phyloP scores from a whole-genome alignment of 2,329 filamentous ascomycete species.

The Colletotrichum orbiculare region DNA sequence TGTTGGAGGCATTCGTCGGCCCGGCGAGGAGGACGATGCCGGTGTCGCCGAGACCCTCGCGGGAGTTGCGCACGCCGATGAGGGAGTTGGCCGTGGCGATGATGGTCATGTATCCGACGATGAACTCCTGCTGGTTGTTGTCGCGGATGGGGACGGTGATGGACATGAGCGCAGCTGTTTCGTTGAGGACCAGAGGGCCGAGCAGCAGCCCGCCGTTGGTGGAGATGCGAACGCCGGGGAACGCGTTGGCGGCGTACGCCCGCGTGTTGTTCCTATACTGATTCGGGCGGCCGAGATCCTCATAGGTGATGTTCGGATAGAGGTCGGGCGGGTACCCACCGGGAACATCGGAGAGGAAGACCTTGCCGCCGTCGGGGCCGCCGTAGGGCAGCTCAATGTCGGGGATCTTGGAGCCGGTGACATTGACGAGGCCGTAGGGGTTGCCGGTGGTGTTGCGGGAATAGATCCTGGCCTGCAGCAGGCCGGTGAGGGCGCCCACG shows the following conservation, averaged over 20 bases:
- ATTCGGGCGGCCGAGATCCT: slow-evolving; percentile 55
- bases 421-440: slow-evolving; percentile 68
- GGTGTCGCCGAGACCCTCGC: slow-evolving; percentile 76
- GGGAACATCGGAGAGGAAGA: slow-evolving; percentile 70
- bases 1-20: slow-evolving; percentile 73
- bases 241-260: slow-evolving; percentile 59
- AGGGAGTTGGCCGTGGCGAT: slow-evolving; percentile 77
- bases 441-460: slow-evolving; percentile 73
- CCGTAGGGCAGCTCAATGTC: slow-evolving; percentile 72
- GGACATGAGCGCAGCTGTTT: slow-evolving; percentile 80
- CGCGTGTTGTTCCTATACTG: slow-evolving; percentile 52
- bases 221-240: slow-evolving; percentile 61
- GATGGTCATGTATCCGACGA: slow-evolving; percentile 86
- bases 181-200: slow-evolving; percentile 79
- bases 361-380: slow-evolving; percentile 65
- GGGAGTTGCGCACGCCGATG: slow-evolving; percentile 68
- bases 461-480: slow-evolving; percentile 80
- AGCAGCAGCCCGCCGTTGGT: slow-evolving; percentile 73
- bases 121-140: slow-evolving; percentile 67
- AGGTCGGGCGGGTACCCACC: slow-evolving; percentile 78
- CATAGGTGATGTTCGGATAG: slow-evolving; percentile 83
- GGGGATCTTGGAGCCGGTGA: slow-evolving; percentile 63
- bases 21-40: slow-evolving; percentile 79
- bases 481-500: slow-evolving; percentile 64
- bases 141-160: slow-evolving; percentile 83